Conservation (phyloP, 169 alveolate species). For the Eimeria necatrix region DNA sequence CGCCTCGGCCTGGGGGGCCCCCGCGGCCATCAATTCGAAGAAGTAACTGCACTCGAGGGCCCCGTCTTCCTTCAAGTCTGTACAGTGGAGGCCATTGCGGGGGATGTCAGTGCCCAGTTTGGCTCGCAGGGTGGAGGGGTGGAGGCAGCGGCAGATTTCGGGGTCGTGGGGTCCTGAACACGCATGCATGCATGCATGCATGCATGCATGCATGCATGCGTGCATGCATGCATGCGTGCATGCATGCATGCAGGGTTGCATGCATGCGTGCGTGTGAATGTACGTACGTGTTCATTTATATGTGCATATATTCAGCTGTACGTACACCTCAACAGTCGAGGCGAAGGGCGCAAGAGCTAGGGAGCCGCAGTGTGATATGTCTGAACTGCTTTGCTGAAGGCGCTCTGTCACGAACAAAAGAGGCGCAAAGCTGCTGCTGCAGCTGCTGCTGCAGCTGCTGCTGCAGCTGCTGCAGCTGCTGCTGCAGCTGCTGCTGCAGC, state of each 20-base stretch:
- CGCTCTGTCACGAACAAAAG: too few species aligned
- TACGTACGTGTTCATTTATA: too few species aligned
- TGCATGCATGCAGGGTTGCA: not conserved
- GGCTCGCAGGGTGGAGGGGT: conserved; percentile 94
- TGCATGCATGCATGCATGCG: not conserved
- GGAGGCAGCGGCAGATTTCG: conserved; percentile 90
- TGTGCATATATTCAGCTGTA: not conserved
- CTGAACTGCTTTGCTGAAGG: not conserved
- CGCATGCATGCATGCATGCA: not conserved
- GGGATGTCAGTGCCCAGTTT: conserved; percentile 92
- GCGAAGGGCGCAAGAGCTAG: not conserved
- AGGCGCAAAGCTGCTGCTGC: too few species aligned
- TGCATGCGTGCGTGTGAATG: not conserved
- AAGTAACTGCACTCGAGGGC: conserved; percentile 87
- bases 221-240: not conserved
- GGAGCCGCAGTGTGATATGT: not conserved
- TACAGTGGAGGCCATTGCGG: conserved; percentile 94
- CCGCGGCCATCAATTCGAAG: conserved; percentile 34
- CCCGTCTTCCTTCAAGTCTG: conserved; percentile 95
- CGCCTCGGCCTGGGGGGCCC: not conserved
- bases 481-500: not conserved
- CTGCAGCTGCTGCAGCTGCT: not conserved
- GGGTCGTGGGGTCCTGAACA: conserved; percentile 94
- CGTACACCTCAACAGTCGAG: not conserved
- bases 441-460: not conserved